Conservation (phyloP, 2,329 filamentous ascomycete genomes). For the Fonsecaea multimorphosa region DNA sequence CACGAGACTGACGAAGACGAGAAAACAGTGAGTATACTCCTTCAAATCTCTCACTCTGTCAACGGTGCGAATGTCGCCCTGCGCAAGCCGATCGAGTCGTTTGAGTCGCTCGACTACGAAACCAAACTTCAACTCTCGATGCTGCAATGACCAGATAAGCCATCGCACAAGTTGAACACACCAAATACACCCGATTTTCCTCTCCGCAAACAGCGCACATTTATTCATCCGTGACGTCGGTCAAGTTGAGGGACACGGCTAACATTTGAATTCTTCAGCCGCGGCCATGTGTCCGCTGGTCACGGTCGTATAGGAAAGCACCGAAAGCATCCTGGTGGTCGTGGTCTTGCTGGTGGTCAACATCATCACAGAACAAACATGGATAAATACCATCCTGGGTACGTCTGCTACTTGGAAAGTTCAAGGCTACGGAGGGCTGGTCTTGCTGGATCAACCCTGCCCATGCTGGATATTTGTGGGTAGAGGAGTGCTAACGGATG, state of each 20-base stretch:
- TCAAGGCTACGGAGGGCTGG: neutral
- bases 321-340: constrained; percentile 84
- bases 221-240: neutral
- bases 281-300: constrained; percentile 97
- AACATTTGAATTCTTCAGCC: constrained; percentile 60
- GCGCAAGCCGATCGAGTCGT: constrained; percentile 28
- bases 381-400: constrained; percentile 96
- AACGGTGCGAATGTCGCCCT: constrained; percentile 24
- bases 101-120: neutral
- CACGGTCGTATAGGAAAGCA: constrained; percentile 99
- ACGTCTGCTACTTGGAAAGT: constrained; percentile 72
- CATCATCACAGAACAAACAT: constrained; percentile 97
- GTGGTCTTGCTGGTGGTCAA: constrained; percentile 95
- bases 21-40: constrained; percentile 51
- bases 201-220: neutral
- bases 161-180: neutral
- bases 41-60: neutral
- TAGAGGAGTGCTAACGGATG: constrained; percentile 15
- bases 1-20: constrained; percentile 59
- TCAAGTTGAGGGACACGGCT: constrained; percentile 36
- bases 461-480: neutral
- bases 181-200: neutral
- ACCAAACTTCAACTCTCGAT: neutral
- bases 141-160: neutral
- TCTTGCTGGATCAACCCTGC: neutral